Percentiles rank a stretch among this genome's conserved stretches.
phyloP scores from a whole-genome alignment of 2,329 filamentous ascomycete species.

The Colletotrichum gigasporum region DNA sequence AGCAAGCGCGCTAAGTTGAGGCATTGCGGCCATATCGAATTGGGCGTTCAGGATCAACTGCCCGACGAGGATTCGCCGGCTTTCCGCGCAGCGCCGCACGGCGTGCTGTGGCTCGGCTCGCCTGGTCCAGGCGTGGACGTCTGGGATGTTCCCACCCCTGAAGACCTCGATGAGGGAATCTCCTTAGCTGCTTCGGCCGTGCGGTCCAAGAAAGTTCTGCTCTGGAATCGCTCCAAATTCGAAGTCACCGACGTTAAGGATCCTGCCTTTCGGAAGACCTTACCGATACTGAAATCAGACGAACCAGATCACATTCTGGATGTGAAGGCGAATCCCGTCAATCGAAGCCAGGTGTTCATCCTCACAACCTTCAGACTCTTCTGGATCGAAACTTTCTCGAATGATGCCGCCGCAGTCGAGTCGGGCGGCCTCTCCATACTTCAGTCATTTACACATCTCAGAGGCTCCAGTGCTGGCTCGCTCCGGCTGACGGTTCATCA shows the following conservation, averaged over 20 bases:
- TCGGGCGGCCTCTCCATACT: slow-evolving; percentile 39
- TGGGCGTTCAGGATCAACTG: slow-evolving; percentile 47
- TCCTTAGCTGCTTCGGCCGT: slow-evolving; percentile 14
- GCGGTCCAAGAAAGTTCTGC: slow-evolving; percentile 37
- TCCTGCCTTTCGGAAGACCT: slow-evolving; percentile 33
- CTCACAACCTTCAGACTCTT: slow-evolving; percentile 64
- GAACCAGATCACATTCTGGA: slow-evolving; percentile 62
- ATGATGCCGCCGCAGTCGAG: slow-evolving; percentile 26
- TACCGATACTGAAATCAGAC: slow-evolving; percentile 39
- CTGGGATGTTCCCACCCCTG: slow-evolving; percentile 34
- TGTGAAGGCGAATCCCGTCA: slow-evolving; percentile 56
- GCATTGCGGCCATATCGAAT: slow-evolving; percentile 54
- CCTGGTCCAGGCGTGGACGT: slow-evolving; percentile 34
- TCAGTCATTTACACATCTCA: slow-evolving; percentile 56
- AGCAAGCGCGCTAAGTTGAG: slow-evolving; percentile 43
- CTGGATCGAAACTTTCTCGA: slow-evolving; percentile 53
- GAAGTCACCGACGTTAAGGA: slow-evolving; percentile 48
- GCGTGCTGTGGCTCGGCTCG: slow-evolving; percentile 52
- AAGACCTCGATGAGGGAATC: slow-evolving; percentile 19
- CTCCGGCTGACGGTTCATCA: slow-evolving; percentile 51
- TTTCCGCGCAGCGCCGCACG: slow-evolving; percentile 49
- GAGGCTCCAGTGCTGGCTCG: slow-evolving; percentile 45
- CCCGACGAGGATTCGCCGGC: slow-evolving; percentile 38
- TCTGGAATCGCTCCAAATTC: slow-evolving; percentile 48
- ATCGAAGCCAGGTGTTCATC: slow-evolving; percentile 63